Percentiles rank a stretch among this genome's conserved stretches.
Conservation (phyloP, 106 monocot species). For the Narthecium ossifragum region DNA sequence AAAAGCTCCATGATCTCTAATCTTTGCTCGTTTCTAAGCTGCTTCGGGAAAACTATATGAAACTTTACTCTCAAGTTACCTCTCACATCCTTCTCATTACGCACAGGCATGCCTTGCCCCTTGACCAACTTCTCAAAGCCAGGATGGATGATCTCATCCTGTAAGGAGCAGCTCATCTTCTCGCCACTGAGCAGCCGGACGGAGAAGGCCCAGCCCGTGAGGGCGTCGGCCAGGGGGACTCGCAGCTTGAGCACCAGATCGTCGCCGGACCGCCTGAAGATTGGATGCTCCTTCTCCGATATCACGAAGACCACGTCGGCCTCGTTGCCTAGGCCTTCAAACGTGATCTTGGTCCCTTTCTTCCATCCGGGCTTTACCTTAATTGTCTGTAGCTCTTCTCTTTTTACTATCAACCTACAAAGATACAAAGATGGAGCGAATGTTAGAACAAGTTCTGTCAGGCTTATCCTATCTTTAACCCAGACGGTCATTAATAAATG, state of each 20-base stretch:
- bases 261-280: conserved; percentile 59
- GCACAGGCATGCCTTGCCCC: conserved; percentile 68
- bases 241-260: conserved; percentile 61
- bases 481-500: too few relatives aligned
- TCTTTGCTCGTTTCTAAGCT: conserved; percentile 34
- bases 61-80: conserved; percentile 68
- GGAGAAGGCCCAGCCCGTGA: conserved; percentile 64
- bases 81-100: conserved; percentile 28
- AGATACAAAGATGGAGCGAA: not conserved
- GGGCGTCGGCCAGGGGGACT: conserved; percentile 58
- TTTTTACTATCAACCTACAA: conserved; percentile 31
- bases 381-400: conserved; percentile 45
- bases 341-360: conserved; percentile 57
- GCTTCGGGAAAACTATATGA: conserved; percentile 35
- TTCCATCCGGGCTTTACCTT: conserved; percentile 64
- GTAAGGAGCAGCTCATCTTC: conserved; percentile 41
- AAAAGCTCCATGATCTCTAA: conserved; percentile 24
- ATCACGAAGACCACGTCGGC: conserved; percentile 49
- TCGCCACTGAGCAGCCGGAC: conserved; percentile 53
- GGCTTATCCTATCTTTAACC: too few relatives aligned
- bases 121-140: conserved; percentile 64
- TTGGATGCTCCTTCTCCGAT: conserved; percentile 52
- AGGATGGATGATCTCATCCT: conserved; percentile 51
- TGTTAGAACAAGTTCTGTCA: too few relatives aligned
- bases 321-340: conserved; percentile 56